These are phyloP conservation scores for Pleurotus pulmonarius DNA, from an alignment of 768 basidiomycete genomes.

Conservation along the genomic window DNA sequence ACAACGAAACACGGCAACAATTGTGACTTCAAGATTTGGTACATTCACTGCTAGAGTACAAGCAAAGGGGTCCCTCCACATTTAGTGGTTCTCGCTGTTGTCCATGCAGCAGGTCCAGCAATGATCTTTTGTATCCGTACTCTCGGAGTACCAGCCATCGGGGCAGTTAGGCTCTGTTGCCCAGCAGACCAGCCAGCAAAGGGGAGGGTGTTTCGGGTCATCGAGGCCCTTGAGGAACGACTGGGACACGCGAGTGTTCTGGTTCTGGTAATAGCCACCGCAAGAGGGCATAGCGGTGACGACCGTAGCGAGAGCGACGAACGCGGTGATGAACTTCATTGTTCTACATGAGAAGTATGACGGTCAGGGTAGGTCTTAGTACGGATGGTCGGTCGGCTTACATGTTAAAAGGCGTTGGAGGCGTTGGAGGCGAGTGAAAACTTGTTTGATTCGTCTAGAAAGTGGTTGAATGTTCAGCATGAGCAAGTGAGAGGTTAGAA, in stretches of 20 bases:
- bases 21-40: too few species aligned
- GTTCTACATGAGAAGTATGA: not conserved
- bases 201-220: not conserved
- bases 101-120: constrained; percentile 6
- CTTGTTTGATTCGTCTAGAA: not conserved
- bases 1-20: too few species aligned
- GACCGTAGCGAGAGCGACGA: constrained; percentile 1
- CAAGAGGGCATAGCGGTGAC: not conserved
- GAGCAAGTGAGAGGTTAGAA: not conserved
- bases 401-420: not conserved
- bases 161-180: not conserved
- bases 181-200: constrained; percentile 6
- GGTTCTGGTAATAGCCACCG: not conserved
- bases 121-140: not conserved
- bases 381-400: too few species aligned
- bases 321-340: not conserved
- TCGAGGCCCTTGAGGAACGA: not conserved
- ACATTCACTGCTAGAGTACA: too few species aligned
- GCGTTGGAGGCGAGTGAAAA: not conserved
- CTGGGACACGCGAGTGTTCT: not conserved
- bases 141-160: not conserved
- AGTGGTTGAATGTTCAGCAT: not conserved
- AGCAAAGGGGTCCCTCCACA: not conserved
- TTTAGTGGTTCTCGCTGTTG: not conserved
- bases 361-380: not conserved